Base-by-base conservation (phyloP, 805 yeast species). In the Metschnikowia kofuensis region DNA sequence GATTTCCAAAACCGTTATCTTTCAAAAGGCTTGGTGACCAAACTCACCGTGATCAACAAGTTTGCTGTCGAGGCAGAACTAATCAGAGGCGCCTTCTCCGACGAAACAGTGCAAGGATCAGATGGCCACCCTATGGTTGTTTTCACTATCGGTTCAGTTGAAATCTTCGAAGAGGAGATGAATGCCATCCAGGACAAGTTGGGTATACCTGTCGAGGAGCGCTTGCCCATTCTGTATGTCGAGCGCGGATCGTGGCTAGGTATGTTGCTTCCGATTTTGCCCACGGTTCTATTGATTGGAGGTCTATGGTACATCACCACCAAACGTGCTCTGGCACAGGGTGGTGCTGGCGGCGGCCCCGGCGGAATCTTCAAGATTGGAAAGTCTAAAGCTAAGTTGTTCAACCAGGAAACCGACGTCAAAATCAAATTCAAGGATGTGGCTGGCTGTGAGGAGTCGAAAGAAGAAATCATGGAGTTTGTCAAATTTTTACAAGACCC, bases 371-470 rank as follows among this genome's bases (percentile, higher is more conserved):
- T 87, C 69, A 79, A 80, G 46, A 87, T 91, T 62, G 96, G 97
- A 50, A 89, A 90, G 65, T 85, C 95, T 36, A 88, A 87, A 49
- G 98, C 98, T 5, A 88, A 89, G 65, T 77, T 84, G 54, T 92
- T 92, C 74, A 92, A 94, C 67, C 88, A 86, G 63, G 97, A 94
- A 57, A 85, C 91, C 2, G 96, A 89, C 54, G 87, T 94, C 52
- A 89, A 88, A 64, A 85, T 89, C 44, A 85, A 84, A 65, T 94
- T 94, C 64, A 81, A 84, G 59, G 98, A 95, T 67, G 99, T 94
- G 44, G 99, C 99, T 1, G 99, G 99, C 45, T 87, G 92, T 76
- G 87, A 85, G 53, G 99, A 94, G 70, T 96, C 99, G 10, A 94
- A 94, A 69, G 92, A 85, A 57, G 99, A 94, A 70, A 91, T 94